These are phyloP conservation scores for Penicillium longicatenatum DNA, from an alignment of 495 filamentous ascomycete genomes.

Conservation along the genomic window DNA sequence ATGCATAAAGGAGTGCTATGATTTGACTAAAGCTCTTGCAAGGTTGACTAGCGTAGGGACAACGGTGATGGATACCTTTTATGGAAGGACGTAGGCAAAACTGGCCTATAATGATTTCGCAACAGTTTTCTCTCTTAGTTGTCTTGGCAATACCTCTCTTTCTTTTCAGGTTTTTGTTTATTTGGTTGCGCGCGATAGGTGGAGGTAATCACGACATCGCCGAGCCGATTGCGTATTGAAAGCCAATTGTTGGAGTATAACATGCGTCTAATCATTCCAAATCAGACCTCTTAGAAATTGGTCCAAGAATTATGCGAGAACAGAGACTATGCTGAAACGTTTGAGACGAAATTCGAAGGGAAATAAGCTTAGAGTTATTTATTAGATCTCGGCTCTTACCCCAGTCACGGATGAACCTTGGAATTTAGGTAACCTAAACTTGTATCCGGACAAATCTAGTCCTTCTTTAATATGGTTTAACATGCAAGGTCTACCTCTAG, in stretches of 20 bases:
- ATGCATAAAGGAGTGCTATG: not conserved
- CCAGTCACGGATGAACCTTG: not conserved
- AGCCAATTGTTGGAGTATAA: constrained; percentile 1
- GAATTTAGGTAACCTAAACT: not conserved
- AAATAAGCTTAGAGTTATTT: not conserved
- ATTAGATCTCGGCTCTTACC: not conserved
- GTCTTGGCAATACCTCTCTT: no score
- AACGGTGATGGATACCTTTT: not conserved
- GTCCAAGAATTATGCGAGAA: not conserved
- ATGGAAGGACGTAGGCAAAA: not conserved
- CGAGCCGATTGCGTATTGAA: constrained; percentile 18
- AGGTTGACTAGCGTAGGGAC: not conserved
- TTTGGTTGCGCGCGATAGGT: constrained; percentile 7
- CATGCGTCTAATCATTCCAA: not conserved
- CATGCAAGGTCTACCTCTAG: not conserved
- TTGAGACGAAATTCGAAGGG: not conserved
- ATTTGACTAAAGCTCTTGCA: not conserved
- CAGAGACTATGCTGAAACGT: not conserved
- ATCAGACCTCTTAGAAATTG: not conserved
- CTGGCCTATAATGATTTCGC: not conserved
- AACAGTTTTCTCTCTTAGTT: not conserved
- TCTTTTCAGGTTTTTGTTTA: not conserved
- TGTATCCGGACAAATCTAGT: not conserved
- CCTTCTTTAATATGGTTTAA: not conserved
- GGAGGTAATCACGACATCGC: constrained; percentile 25